phyloP scores from a whole-genome alignment of 148 eudicot species.

The Oxyria digyna region DNA sequence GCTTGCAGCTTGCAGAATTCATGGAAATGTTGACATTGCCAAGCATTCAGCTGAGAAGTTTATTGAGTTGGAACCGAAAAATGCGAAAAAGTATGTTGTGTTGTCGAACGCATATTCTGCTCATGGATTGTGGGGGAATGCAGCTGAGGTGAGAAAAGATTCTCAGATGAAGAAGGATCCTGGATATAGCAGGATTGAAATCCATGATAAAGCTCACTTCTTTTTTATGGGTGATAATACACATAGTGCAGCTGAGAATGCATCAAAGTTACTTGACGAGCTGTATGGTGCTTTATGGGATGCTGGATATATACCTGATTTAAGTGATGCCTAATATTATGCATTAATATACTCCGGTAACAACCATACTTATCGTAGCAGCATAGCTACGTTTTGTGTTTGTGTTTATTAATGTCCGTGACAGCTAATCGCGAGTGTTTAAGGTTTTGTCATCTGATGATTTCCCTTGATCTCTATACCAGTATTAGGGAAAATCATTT shows the following conservation, averaged over 20 bases:
- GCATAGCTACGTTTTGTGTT: too few species aligned
- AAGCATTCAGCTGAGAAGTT: constrained; percentile 24
- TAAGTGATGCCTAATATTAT: constrained; percentile 14
- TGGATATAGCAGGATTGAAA: constrained; percentile 74
- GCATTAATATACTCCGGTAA: too few species aligned
- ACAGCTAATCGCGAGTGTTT: too few species aligned
- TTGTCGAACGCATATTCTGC: constrained; percentile 35
- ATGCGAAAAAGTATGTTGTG: constrained; percentile 34
- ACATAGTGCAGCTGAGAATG: constrained; percentile 35
- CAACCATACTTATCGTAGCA: too few species aligned
- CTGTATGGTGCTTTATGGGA: constrained; percentile 40
- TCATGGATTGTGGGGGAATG: constrained; percentile 22
- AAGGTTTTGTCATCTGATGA: too few species aligned
- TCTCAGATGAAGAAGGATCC: constrained; percentile 66
- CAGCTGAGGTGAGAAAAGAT: constrained; percentile 34
- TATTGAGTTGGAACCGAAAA: constrained; percentile 29
- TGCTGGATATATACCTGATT: constrained; percentile 26
- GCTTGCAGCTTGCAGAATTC: constrained; percentile 65
- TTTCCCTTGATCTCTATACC: too few species aligned
- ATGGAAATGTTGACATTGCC: constrained; percentile 57
- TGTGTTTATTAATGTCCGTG: too few species aligned
- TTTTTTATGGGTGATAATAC: constrained; percentile 63
- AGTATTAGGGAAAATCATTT: too few species aligned
- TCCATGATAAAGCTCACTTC: constrained; percentile 41
- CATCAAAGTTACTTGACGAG: constrained; percentile 33